phyloP scores from a whole-genome alignment of 257 asterid genomes.

The Asclepias syriaca region DNA sequence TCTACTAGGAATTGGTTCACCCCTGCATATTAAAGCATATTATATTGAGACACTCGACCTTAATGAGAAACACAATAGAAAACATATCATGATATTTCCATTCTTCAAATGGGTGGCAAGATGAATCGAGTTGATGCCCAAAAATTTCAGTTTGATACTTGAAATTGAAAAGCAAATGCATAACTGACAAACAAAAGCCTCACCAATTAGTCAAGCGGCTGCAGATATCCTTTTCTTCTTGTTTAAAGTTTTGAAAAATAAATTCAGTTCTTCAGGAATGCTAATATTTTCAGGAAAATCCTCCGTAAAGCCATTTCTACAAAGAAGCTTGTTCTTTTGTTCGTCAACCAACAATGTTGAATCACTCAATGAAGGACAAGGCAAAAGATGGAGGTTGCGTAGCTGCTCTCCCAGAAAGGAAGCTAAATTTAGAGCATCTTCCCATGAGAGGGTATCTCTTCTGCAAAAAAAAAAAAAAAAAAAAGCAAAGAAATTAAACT shows the following conservation, averaged over 20 bases:
- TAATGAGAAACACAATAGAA: background rate
- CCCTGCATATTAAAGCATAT: conserved; percentile 53
- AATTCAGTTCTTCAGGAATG: conserved; percentile 45
- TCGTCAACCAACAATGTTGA: conserved; percentile 26
- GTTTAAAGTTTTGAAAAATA: conserved; percentile 58
- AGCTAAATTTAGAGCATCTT: conserved; percentile 60
- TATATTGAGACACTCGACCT: conserved; percentile 15
- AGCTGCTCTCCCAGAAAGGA: conserved; percentile 90
- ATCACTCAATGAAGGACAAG: conserved; percentile 41
- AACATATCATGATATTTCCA: background rate
- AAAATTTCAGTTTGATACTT: background rate
- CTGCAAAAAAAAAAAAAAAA: conserved; percentile 44
- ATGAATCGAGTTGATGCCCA: conserved; percentile 5
- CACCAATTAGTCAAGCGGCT: conserved; percentile 77
- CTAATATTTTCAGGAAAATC: conserved; percentile 30
- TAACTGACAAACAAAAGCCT: conserved; percentile 11
- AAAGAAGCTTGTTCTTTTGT: conserved; percentile 30
- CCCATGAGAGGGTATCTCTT: conserved; percentile 64
- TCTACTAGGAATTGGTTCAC: conserved; percentile 72
- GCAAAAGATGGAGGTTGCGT: conserved; percentile 69
- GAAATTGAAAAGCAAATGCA: conserved; percentile 2
- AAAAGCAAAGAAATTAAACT: conserved; percentile 7
- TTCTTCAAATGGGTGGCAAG: background rate
- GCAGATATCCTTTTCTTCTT: conserved; percentile 49
- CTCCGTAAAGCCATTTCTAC: conserved; percentile 32